Conservation (phyloP, 179 eudicot genomes). For the Carnegiea gigantea region DNA sequence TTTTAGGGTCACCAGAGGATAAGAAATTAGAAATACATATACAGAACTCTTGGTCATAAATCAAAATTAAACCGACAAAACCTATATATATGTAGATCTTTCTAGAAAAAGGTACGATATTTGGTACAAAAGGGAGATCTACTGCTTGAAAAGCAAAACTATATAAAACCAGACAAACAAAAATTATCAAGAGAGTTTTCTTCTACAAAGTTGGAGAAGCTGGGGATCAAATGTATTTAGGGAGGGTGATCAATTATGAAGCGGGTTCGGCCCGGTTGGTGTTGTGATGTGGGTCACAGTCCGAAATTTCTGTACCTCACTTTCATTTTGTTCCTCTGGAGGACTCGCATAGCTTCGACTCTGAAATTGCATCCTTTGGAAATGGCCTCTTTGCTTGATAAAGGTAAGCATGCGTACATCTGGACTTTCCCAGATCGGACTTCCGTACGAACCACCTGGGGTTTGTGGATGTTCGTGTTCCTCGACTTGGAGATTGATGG, state of each 20-base stretch:
- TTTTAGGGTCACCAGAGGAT: not conserved
- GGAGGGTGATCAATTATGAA: conserved; percentile 29
- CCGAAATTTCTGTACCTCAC: conserved; percentile 30
- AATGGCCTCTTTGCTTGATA: not conserved
- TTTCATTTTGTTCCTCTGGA: conserved; percentile 2
- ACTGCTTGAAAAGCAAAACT: not conserved
- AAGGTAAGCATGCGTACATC: not conserved
- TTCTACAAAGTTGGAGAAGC: not conserved
- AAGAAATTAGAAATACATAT: not conserved
- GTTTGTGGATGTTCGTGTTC: not conserved
- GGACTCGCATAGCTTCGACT: not conserved
- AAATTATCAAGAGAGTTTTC: not conserved
- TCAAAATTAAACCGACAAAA: not conserved
- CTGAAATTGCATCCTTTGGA: not conserved
- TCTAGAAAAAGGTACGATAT: not conserved
- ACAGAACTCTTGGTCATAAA: not conserved
- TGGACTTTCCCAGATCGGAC: not conserved
- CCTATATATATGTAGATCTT: not conserved
- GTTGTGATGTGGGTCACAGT: conserved; percentile 24
- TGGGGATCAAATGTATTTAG: not conserved
- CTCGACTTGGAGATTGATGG: not conserved
- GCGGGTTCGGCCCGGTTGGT: conserved; percentile 43
- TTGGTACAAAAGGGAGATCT: not conserved
- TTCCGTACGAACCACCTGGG: not conserved
- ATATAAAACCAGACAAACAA: not conserved